phyloP scores from a whole-genome alignment of 352 stramenopile species.

The Pythium grandisporangium region DNA sequence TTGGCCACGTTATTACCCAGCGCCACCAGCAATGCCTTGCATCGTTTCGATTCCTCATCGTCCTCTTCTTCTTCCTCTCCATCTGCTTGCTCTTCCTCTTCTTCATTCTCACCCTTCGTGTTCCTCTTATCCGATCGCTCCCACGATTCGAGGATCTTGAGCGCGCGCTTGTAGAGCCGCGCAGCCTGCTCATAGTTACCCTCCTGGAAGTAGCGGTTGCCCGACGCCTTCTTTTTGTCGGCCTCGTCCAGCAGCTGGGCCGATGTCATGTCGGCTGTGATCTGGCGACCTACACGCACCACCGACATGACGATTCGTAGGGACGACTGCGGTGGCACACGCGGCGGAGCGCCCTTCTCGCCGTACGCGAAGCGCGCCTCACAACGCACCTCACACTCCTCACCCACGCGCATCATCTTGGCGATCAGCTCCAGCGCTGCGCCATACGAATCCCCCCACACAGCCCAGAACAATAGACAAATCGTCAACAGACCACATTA shows the following conservation, averaged over 20 bases:
- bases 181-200: conserved; percentile 79
- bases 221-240: conserved; percentile 77
- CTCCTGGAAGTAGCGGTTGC: conserved; percentile 72
- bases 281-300: conserved; percentile 49
- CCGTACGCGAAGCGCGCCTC: conserved; percentile 68
- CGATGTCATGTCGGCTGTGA: conserved; percentile 65
- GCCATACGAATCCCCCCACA: too few relatives aligned
- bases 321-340: conserved; percentile 32
- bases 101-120: conserved; percentile 5
- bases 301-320: conserved; percentile 56
- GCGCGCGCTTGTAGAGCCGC: conserved; percentile 76
- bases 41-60: conserved; percentile 20
- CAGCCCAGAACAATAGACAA: too few relatives aligned
- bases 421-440: conserved; percentile 62
- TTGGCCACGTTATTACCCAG: conserved; percentile 81
- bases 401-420: conserved; percentile 75
- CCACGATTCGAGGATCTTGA: conserved; percentile 75
- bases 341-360: conserved; percentile 42
- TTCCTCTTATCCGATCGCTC: conserved; percentile 48
- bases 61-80: conserved; percentile 9
- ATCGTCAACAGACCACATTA: neutral
- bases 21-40: conserved; percentile 66
- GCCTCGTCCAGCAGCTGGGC: conserved; percentile 66
- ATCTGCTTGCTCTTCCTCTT: conserved; percentile 1
- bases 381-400: conserved; percentile 62